Base-by-base conservation (phyloP, 345 rosid species). In the Acer yangbiense region DNA sequence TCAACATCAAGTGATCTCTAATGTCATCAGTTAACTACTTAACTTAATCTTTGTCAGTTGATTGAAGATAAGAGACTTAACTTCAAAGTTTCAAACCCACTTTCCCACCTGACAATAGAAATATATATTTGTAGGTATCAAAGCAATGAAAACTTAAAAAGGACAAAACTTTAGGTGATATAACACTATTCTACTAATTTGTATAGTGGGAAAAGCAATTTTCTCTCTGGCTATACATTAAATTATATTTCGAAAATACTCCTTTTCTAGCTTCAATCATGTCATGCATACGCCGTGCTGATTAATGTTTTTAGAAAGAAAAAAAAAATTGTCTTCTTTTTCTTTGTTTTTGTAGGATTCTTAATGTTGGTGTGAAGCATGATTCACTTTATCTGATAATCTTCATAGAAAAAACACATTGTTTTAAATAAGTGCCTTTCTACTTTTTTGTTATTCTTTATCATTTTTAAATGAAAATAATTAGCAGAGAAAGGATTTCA, bases 41-140 rank as follows among this genome's bases (percentile, higher is more conserved):
- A 14, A 64, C 70, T 44, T 5, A 63, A 48, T 25, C 8, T 74
- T 48, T 25, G 13, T 27, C 16, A 46, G 2, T 27, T 17, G 44
- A 64, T 25, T 48, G 46, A 27, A 27, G 62, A 64, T 63, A 16
- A 27, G 35, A 32, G 21, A 8, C 43, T 73, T 29, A 25, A 23
- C 0, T 23, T 73, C 58, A 41, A 73, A 62, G 17, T 43, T 60
- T 73, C 68, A 14, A 13, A 62, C 14, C 68, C 76, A 23, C 68
- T 16, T 57, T 13, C 41, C n/a, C 39, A 46, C 8, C 25, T 16
- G 23, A 13, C 21, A 58, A 58, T 50, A 13, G 1, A 69, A 11
- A 9, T 50, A 55, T 69, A 13, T 6, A 46, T 17, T 3, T 6
- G 39, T 35, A 35, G 39, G 6, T 4, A 35, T 21, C 67, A 73